Evolutionary conservation across 306 rosid species (phyloP), one percentile per base, ranked within the genome.

Genomic region (Begonia fuchsioides): DNA sequence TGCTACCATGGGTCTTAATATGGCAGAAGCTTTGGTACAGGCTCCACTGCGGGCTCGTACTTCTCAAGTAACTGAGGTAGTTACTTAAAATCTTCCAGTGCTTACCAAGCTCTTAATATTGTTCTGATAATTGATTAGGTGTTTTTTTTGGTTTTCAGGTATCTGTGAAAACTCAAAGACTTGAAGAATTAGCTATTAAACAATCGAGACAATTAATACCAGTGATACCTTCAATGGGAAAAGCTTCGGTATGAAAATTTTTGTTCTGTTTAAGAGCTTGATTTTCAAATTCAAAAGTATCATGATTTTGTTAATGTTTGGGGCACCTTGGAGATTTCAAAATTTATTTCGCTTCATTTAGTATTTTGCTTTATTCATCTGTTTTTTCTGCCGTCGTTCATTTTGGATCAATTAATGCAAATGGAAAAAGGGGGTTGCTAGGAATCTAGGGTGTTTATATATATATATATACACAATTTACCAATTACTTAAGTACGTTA

Each of bases 1-100:
- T 63, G 32, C 78, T 17, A 57, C 62, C 32, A 63, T 80, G 52
- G 85, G 94, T 67, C 98, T 90, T 50, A 90, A 90, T 65, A 90
- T 92, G 98, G 98, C 98, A 53, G 98, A 85, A 75, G 93, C 98
- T 19, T 73, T 92, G 63, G 82, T 69, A 17, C 98, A 92, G 68
- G 72, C 78, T 67, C 98, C 98, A 19, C 64, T 80, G 44, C 80
- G 94, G 52, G 66, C 82, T 66, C 79, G 79, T 41, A 55, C 93
- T 48, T 96, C 98, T 13, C 94, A 79, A 83, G 96, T 79, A 77
- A 52, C 57, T 53, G 68, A 65, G 63, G 57, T 49, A 52, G 52
- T 53, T 39, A 41, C 20, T 32, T 53, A 12, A 20, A 44, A 15
- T 58, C 48, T 56, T 32, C n/a, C 49, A 32, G 50, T 41, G 45